Evolutionary conservation across 2,329 filamentous ascomycete genomes (phyloP).

Genomic region (Phialophora chinensis): DNA sequence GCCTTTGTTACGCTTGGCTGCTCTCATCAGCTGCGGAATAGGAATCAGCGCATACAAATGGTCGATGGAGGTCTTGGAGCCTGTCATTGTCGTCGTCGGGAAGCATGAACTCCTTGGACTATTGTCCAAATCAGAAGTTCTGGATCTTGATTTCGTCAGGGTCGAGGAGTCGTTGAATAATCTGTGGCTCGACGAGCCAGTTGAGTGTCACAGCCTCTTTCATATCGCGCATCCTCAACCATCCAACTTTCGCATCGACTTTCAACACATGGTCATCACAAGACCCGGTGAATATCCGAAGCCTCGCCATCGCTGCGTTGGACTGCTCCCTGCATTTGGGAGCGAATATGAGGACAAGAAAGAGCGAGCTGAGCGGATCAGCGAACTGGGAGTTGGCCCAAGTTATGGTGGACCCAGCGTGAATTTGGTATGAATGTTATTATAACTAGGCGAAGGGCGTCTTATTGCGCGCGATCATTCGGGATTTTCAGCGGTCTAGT

Average conservation of each 20-base stretch:
- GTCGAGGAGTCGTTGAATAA: not conserved
- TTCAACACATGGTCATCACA: not conserved
- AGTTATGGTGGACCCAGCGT: not conserved
- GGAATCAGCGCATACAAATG: slow-evolving; percentile 14
- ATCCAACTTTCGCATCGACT: not conserved
- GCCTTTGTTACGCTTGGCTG: slow-evolving; percentile 4
- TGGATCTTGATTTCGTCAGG: not conserved
- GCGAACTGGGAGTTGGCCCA: not conserved
- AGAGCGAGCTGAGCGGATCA: not conserved
- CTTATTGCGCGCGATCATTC: not conserved
- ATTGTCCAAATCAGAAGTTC: not conserved
- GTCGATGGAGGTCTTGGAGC: slow-evolving; percentile 9
- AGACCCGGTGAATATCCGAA: not conserved
- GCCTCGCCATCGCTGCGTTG: not conserved
- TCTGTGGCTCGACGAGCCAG: not conserved
- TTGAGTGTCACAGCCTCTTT: not conserved
- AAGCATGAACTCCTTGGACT: not conserved
- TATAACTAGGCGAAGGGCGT: not conserved
- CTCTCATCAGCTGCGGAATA: slow-evolving; percentile 16
- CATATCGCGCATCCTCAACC: not conserved
- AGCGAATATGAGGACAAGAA: not conserved
- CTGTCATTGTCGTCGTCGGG: not conserved
- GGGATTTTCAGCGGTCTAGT: not conserved
- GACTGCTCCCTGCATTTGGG: not conserved
- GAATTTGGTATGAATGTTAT: not conserved